Conservation (phyloP, 768 basidiomycete genomes). For the Chlorophyllum brunneum region DNA sequence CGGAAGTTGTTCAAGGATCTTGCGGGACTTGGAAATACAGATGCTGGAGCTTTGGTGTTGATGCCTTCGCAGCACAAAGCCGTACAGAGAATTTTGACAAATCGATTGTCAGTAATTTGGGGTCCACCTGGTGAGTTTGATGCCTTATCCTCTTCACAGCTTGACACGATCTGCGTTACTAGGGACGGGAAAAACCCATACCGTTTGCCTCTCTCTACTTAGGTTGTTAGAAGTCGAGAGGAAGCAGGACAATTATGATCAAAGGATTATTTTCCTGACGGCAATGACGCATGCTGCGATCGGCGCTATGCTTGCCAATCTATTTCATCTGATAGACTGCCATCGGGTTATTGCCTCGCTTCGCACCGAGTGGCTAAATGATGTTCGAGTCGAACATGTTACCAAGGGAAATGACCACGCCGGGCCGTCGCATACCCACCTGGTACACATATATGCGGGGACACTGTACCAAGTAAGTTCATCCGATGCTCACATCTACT, state of each 20-base stretch:
- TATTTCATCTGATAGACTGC: constrained; percentile 31
- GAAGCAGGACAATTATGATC: constrained; percentile 23
- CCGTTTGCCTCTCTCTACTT: constrained; percentile 42
- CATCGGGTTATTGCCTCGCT: constrained; percentile 34
- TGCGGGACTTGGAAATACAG: constrained; percentile 26
- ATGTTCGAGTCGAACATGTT: constrained; percentile 39
- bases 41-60: constrained; percentile 36
- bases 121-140: constrained; percentile 41
- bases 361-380: constrained; percentile 38
- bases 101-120: constrained; percentile 45
- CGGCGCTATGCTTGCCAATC: constrained; percentile 41
- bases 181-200: constrained; percentile 36
- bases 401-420: constrained; percentile 36
- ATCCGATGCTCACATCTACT: neutral
- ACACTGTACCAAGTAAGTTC: constrained; percentile 42
- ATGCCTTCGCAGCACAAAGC: constrained; percentile 46
- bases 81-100: constrained; percentile 37
- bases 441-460: constrained; percentile 38
- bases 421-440: constrained; percentile 25
- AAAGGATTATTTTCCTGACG: constrained; percentile 42
- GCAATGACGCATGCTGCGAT: constrained; percentile 54
- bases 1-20: constrained; percentile 39
- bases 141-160: neutral
- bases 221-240: constrained; percentile 41
- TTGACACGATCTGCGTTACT: neutral